A percentile compares a stretch with the other conserved stretches of the same genome.
phyloP scores from a whole-genome alignment of 345 rosid genomes.

The Populus ilicifolia region DNA sequence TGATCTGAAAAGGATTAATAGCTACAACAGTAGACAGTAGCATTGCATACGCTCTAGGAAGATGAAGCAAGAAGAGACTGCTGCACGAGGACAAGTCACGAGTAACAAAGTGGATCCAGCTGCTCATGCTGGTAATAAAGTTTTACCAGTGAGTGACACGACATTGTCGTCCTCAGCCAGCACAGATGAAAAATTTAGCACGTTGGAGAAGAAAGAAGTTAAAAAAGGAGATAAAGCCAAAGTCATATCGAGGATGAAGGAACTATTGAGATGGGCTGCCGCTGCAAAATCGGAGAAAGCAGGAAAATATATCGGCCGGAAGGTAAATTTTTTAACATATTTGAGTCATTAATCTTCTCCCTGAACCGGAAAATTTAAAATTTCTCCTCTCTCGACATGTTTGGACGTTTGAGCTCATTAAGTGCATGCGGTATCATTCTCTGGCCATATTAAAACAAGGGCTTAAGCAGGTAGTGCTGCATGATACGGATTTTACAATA shows the following conservation, averaged over 20 bases:
- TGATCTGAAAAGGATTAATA: constrained; percentile 34
- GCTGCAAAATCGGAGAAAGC: constrained; percentile 67
- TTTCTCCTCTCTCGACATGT: not conserved
- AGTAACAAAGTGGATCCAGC: constrained; percentile 27
- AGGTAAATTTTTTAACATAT: constrained; percentile 34
- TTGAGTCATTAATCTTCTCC: not conserved
- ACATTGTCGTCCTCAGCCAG: constrained; percentile 23
- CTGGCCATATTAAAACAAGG: too few species aligned
- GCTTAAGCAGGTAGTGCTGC: too few species aligned
- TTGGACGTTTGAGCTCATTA: not conserved
- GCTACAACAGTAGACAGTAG: constrained; percentile 18
- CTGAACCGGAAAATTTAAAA: too few species aligned
- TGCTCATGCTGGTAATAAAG: constrained; percentile 43
- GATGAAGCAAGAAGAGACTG: constrained; percentile 47
- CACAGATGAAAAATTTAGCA: constrained; percentile 16
- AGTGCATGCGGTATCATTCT: not conserved
- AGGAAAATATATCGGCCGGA: constrained; percentile 52
- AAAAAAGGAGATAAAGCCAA: constrained; percentile 52
- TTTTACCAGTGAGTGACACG: constrained; percentile 41
- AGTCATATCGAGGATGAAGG: constrained; percentile 71
- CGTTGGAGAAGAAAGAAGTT: constrained; percentile 28
- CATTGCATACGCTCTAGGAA: constrained; percentile 33
- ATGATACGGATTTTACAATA: too few species aligned
- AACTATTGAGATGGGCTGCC: constrained; percentile 74
- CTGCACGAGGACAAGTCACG: constrained; percentile 14